Conservation (phyloP, 139 green algal genomes). For the Trebouxia sp. region DNA sequence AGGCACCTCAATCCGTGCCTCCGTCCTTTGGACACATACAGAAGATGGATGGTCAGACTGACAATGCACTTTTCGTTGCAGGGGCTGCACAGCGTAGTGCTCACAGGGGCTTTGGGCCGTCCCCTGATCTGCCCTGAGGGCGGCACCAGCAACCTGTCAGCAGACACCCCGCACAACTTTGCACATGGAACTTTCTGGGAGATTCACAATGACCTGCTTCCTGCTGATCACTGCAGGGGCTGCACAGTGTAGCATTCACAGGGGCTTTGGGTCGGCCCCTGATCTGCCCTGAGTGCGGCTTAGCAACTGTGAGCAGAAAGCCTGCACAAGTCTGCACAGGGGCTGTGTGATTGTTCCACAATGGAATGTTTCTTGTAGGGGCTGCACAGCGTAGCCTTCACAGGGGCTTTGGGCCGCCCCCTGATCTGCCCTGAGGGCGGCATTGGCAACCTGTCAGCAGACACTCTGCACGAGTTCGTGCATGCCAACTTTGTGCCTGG, state of each 20-base stretch:
- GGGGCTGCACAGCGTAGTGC: constrained; percentile 71
- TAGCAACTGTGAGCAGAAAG: background rate
- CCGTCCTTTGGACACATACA: too few species aligned
- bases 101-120: constrained; percentile 75
- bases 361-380: constrained; percentile 44
- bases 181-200: too few species aligned
- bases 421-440: constrained; percentile 67
- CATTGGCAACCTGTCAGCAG: constrained; percentile 45
- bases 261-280: constrained; percentile 82
- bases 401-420: constrained; percentile 79
- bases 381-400: constrained; percentile 71
- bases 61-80: too few species aligned
- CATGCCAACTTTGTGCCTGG: constrained; percentile 65
- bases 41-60: too few species aligned
- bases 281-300: constrained; percentile 38
- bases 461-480: constrained; percentile 71
- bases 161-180: constrained; percentile 69
- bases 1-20: too few species aligned
- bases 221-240: constrained; percentile 43
- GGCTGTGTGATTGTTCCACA: background rate
- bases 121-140: constrained; percentile 74
- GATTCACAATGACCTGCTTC: too few species aligned
- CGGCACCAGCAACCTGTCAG: constrained; percentile 42
- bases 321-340: background rate
- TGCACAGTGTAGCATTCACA: constrained; percentile 70